Evolutionary conservation across 2,329 filamentous ascomycete genomes (phyloP), one percentile per base, ranked within the genome.

Genomic region (Microdochium nivale): DNA sequence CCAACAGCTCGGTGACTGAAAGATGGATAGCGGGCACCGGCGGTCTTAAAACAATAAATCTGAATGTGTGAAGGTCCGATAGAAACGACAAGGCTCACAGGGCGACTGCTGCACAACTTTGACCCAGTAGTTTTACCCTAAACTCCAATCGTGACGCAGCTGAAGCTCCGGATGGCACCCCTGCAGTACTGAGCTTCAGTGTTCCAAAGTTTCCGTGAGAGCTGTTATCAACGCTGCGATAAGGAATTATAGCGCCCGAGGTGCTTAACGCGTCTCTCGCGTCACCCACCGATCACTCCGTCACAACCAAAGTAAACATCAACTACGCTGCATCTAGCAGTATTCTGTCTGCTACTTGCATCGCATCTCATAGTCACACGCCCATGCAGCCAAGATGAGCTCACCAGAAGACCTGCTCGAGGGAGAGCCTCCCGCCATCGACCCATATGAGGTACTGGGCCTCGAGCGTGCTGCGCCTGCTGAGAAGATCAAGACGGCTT

Each of bases 401-500:
- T 65, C 73, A 48, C 63, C 66, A 21, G 78, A 85, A 48, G 80
- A 86, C 35, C 62, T 76, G 23, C 56, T 73, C 24, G 73, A 79
- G 25, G 76, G 74, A 52, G 78, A 81, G 35, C 84, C 81, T 1
- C 87, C 88, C 0, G 63, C 63, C 19, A 82, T 87, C 44, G 75
- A 88, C 59, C 92, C 94, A 0, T 99, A 99, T 64, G 80, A 84
- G 60, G 81, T 92, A 51, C 82, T 99, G 9, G 80, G 76, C 23
- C 68, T 99, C 40, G 77, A 84, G 35, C 81, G 81, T 54, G 74
- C 80, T 50, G 90, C 90, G 14, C 88, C 87, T 0, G 72, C 83
- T 40, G 83, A 90, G 55, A 81, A 96, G 62, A 80, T 99, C 71
- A 96, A 95, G 67, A 83, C 82, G 19, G 90, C 92, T 19, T 99